A percentile compares a stretch with the other conserved stretches of the same genome.
These are phyloP conservation scores for Eimeria tenella DNA, from an alignment of 169 alveolate species.

Conservation along the genomic window DNA sequence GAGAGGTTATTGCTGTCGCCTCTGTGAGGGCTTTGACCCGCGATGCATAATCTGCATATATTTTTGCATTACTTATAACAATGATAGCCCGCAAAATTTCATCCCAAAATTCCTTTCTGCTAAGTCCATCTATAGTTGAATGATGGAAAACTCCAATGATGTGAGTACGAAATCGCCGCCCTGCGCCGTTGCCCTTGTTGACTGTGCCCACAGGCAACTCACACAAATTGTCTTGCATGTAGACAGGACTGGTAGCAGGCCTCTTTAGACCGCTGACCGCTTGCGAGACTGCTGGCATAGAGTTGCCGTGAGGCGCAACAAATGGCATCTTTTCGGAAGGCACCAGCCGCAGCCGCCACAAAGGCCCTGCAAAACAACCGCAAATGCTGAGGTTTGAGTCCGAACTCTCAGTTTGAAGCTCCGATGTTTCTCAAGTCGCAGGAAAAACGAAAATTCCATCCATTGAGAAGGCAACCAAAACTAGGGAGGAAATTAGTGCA, in stretches of 20 bases:
- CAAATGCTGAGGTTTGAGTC: no score
- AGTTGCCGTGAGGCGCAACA: conserved; percentile 24
- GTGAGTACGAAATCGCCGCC: conserved; percentile 78
- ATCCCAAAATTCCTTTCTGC: conserved; percentile 84
- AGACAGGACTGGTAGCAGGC: background rate
- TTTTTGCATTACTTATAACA: conserved; percentile 16
- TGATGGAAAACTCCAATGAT: conserved; percentile 84
- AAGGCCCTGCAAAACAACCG: conserved; percentile 56
- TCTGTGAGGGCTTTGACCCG: conserved; percentile 65
- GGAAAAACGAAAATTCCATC: no score
- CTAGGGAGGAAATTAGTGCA: no score
- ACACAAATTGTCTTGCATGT: background rate
- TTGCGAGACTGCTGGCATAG: conserved; percentile 6
- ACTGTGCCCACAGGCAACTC: background rate
- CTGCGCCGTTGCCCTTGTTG: conserved; percentile 35
- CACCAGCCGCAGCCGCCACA: conserved; percentile 78
- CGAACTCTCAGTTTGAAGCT: background rate
- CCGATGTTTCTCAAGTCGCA: background rate
- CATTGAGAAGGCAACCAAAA: no score
- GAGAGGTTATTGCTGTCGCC: conserved; percentile 40
- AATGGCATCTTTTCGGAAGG: conserved; percentile 39
- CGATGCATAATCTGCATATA: conserved; percentile 38
- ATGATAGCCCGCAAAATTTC: conserved; percentile 62
- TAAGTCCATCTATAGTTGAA: conserved; percentile 84
- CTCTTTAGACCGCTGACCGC: conserved; percentile 4